Evolutionary conservation across 148 eudicot genomes (phyloP).

Genomic region (Rhododendron williamsianum): DNA sequence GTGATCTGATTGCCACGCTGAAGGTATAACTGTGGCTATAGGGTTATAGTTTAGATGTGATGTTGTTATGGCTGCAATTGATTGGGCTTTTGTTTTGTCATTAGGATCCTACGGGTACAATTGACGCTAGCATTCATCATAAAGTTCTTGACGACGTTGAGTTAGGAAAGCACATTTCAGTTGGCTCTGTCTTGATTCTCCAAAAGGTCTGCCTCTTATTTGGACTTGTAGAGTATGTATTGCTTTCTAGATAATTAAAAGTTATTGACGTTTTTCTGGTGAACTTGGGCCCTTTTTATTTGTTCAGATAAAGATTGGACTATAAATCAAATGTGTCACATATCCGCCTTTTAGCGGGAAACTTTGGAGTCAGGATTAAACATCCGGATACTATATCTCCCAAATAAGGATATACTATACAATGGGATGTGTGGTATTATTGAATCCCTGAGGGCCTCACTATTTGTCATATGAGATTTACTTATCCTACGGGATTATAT

Average conservation of each 20-base stretch:
- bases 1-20: constrained; percentile 63
- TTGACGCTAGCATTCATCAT: constrained; percentile 68
- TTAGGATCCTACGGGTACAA: constrained; percentile 80
- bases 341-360: neutral
- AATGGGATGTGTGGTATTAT: neutral
- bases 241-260: neutral
- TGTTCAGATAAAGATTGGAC: neutral
- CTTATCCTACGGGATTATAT: neutral
- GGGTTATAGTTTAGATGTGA: neutral
- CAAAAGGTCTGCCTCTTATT: constrained; percentile 41
- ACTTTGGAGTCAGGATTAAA: neutral
- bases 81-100: constrained; percentile 13
- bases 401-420: neutral
- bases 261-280: neutral
- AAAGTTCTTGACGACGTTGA: constrained; percentile 51
- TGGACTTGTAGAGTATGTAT: neutral
- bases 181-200: constrained; percentile 71
- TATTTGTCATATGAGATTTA: neutral
- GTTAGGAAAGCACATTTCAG: constrained; percentile 44
- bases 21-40: constrained; percentile 42
- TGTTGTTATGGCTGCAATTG: neutral
- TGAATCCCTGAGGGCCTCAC: neutral
- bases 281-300: neutral
- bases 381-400: neutral
- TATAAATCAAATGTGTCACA: neutral